Conservation (phyloP, 1,284 basidiomycete genomes). For the Tilletia indica region DNA sequence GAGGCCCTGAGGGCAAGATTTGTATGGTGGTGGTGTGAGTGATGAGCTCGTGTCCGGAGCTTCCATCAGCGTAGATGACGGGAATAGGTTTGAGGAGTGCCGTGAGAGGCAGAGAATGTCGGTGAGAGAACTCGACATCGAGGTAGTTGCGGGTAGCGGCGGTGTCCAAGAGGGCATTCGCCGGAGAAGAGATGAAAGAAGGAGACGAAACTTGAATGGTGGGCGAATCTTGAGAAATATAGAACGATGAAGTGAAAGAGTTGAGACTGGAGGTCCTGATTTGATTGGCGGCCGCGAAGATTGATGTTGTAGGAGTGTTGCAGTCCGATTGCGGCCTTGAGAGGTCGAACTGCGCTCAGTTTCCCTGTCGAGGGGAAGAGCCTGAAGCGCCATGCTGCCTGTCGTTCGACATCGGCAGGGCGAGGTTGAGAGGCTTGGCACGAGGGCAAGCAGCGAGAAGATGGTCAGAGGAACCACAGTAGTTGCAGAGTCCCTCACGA, state of each 20-base stretch:
- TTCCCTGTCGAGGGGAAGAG: slow-evolving; percentile 8
- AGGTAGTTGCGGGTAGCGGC: not conserved
- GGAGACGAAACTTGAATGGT: not conserved
- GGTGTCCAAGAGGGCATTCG: not conserved
- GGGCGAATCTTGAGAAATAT: not conserved
- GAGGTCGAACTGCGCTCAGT: slow-evolving; percentile 6
- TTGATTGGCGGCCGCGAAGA: slow-evolving; percentile 1
- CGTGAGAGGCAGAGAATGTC: not conserved
- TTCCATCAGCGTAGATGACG: not conserved
- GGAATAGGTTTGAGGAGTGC: not conserved
- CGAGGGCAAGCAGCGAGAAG: not conserved
- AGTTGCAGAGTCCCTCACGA: not conserved
- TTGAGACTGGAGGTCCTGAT: not conserved
- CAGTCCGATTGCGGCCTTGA: not conserved
- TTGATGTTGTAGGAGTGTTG: not conserved
- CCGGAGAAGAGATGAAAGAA: not conserved
- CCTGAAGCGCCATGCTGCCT: not conserved
- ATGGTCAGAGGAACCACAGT: not conserved
- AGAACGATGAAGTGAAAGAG: not conserved
- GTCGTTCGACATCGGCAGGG: not conserved
- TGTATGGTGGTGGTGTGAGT: not conserved
- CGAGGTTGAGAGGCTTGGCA: not conserved
- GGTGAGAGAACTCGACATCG: not conserved
- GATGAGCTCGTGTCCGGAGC: not conserved
- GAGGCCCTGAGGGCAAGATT: not conserved